phyloP scores from a whole-genome alignment of 495 filamentous ascomycete genomes.

The Geoglossum glabrum region DNA sequence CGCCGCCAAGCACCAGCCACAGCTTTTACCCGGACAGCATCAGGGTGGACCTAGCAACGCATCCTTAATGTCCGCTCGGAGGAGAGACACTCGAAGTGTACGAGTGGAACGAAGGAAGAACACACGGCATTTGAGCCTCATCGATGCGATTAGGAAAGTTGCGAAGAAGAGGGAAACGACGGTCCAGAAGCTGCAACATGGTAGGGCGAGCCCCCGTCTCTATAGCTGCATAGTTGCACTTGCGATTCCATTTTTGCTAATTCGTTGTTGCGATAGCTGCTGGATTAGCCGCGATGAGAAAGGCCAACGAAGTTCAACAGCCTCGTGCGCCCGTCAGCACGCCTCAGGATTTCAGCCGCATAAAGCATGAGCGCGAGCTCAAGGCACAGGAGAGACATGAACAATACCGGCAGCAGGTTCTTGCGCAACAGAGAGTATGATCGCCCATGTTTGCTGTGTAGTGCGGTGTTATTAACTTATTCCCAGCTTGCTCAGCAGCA shows the following conservation, averaged over 20 bases:
- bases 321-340: constrained; percentile 42
- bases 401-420: constrained; percentile 42
- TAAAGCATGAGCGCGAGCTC: constrained; percentile 69
- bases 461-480: constrained; percentile 1
- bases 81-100: constrained; percentile 49
- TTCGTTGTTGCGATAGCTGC: constrained; percentile 23
- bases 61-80: constrained; percentile 33
- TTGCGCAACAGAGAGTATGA: constrained; percentile 39
- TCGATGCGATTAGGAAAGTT: constrained; percentile 87
- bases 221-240: too few relatives aligned
- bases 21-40: constrained; percentile 33
- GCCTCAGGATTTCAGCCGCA: constrained; percentile 69
- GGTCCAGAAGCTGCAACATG: constrained; percentile 70
- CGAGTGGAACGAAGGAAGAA: constrained; percentile 73
- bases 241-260: constrained; percentile 8
- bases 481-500: constrained; percentile 8
- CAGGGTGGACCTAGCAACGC: constrained; percentile 34
- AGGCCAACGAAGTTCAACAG: constrained; percentile 46
- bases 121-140: constrained; percentile 62
- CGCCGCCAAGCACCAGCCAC: constrained; percentile 47
- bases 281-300: constrained; percentile 46
- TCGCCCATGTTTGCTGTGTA: neutral
- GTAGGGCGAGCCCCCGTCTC: too few relatives aligned
- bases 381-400: constrained; percentile 56
- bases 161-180: constrained; percentile 82